A percentile compares a stretch with the other conserved stretches of the same genome.
Conservation (phyloP, 345 rosid species). For the Bruguiera parviflora region DNA sequence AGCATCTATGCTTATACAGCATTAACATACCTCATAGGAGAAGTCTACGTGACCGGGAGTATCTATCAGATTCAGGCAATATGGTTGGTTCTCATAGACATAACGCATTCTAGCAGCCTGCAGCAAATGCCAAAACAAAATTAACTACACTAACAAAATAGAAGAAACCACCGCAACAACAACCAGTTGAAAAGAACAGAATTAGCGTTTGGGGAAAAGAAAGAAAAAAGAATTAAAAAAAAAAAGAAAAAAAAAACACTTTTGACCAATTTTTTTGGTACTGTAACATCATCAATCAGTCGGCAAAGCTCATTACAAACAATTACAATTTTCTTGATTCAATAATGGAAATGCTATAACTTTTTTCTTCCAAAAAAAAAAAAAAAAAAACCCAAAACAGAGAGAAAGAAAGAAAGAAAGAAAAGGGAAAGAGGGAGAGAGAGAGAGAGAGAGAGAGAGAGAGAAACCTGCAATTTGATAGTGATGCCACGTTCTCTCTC, state of each 20-base stretch:
- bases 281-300: no score
- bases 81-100: conserved; percentile 52
- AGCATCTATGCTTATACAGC: no score
- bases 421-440: neutral
- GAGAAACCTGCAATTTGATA: conserved; percentile 77
- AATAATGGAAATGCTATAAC: no score
- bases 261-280: no score
- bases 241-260: no score
- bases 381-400: no score
- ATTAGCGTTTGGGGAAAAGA: no score
- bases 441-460: neutral
- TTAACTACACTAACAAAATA: conserved; percentile 5
- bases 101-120: conserved; percentile 99
- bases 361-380: no score
- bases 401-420: neutral
- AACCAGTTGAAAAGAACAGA: neutral
- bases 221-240: no score
- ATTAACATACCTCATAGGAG: conserved; percentile 72
- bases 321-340: no score
- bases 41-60: conserved; percentile 99
- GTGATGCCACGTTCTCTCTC: conserved; percentile 99
- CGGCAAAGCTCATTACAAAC: no score
- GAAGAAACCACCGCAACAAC: neutral
- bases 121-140: conserved; percentile 11
- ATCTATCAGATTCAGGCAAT: conserved; percentile 88